Percentiles rank a stretch among this genome's conserved stretches.
These are phyloP conservation scores for Aspergillus udagawae DNA, from an alignment of 2,329 filamentous ascomycete species.

Conservation along the genomic window DNA sequence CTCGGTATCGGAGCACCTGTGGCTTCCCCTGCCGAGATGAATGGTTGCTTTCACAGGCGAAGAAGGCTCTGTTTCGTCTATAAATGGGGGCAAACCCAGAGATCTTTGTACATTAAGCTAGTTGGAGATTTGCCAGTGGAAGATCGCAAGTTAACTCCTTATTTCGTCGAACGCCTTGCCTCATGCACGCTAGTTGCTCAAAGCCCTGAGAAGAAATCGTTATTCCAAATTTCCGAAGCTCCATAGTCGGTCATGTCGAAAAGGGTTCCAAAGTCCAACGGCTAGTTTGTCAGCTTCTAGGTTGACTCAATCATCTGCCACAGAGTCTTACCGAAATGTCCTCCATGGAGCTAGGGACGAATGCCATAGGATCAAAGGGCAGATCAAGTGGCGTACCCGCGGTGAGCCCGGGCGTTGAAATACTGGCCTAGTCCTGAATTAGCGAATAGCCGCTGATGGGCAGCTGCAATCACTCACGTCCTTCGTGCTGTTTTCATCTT, in stretches of 20 bases:
- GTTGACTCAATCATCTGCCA: neutral
- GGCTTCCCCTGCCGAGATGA: neutral
- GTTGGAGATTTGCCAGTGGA: neutral
- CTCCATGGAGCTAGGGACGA: slow-evolving; percentile 17
- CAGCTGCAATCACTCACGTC: slow-evolving; percentile 12
- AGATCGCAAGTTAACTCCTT: neutral
- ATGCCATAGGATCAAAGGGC: slow-evolving; percentile 21
- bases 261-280: slow-evolving; percentile 29
- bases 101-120: neutral
- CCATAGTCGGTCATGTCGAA: slow-evolving; percentile 26
- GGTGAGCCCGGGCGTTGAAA: slow-evolving; percentile 9
- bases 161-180: neutral
- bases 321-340: slow-evolving; percentile 22
- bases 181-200: neutral
- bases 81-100: neutral
- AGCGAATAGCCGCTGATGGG: neutral
- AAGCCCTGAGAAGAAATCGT: slow-evolving; percentile 17
- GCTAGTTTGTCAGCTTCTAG: slow-evolving; percentile 14
- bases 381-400: slow-evolving; percentile 15
- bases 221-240: slow-evolving; percentile 25
- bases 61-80: neutral
- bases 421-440: slow-evolving; percentile 11
- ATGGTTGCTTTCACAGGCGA: neutral
- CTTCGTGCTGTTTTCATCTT: slow-evolving; percentile 12
- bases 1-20: neutral